A percentile compares a stretch with the other conserved stretches of the same genome.
Evolutionary conservation across 768 basidiomycete species (phyloP).

Genomic region (Lanmaoa pseudosensibilis): DNA sequence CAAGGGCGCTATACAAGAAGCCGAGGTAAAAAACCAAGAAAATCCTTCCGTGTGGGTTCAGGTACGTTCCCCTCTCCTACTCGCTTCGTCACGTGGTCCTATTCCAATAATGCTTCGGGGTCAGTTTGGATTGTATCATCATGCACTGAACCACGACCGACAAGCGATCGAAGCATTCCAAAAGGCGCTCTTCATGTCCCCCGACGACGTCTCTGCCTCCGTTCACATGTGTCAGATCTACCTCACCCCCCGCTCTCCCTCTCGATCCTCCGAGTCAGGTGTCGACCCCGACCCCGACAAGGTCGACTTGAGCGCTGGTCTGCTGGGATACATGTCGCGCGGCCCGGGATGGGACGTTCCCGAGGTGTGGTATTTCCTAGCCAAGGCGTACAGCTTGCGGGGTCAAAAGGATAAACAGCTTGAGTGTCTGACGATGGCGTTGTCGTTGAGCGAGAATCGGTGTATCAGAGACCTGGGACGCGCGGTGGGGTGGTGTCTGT

Average conservation of each 20-base stretch:
- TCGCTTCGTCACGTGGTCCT: background rate
- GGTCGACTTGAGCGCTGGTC: constrained; percentile 79
- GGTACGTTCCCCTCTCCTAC: constrained; percentile 44
- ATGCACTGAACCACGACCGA: constrained; percentile 54
- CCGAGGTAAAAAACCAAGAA: constrained; percentile 82
- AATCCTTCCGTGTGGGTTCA: constrained; percentile 95
- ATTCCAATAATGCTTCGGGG: constrained; percentile 1
- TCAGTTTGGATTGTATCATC: constrained; percentile 75
- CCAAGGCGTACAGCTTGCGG: constrained; percentile 75
- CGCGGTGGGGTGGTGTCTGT: constrained; percentile 72
- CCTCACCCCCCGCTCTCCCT: constrained; percentile 41
- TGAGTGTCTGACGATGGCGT: constrained; percentile 71
- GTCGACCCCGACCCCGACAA: constrained; percentile 40
- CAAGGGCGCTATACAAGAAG: constrained; percentile 90
- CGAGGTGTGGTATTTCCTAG: constrained; percentile 94
- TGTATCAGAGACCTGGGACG: constrained; percentile 61
- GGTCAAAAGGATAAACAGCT: constrained; percentile 68
- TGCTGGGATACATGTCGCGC: constrained; percentile 74
- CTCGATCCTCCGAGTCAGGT: constrained; percentile 11
- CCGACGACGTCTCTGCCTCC: constrained; percentile 73
- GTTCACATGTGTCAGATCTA: constrained; percentile 80
- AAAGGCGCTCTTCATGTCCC: constrained; percentile 86
- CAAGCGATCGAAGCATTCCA: constrained; percentile 76
- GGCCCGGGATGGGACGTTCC: constrained; percentile 87
- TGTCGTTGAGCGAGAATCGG: constrained; percentile 60